A percentile compares a stretch with the other conserved stretches of the same genome.
Evolutionary conservation across 805 yeast genomes (phyloP).

Genomic region (Blastobotrys peoriensis): DNA sequence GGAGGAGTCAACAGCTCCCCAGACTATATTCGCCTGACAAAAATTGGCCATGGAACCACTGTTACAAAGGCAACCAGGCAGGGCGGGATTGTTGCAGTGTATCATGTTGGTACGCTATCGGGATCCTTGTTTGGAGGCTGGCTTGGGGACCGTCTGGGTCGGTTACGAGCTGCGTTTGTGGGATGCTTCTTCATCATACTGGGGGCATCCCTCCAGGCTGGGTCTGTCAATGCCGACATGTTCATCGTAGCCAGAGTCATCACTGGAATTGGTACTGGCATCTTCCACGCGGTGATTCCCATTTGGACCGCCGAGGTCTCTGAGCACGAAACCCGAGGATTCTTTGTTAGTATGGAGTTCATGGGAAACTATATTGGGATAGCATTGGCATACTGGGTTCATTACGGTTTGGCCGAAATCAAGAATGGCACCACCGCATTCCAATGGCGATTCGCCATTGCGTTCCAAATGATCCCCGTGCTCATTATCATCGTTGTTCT

Average conservation of each 20-base stretch:
- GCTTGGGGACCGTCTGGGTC: constrained; percentile 51
- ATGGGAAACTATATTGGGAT: constrained; percentile 67
- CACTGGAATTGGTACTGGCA: constrained; percentile 72
- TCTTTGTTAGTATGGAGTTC: constrained; percentile 63
- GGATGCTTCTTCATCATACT: constrained; percentile 51
- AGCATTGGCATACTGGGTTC: constrained; percentile 55
- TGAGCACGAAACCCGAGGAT: constrained; percentile 60
- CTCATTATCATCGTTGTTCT: constrained; percentile 54
- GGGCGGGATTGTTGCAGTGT: constrained; percentile 31
- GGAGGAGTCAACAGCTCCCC: constrained; percentile 31
- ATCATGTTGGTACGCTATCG: constrained; percentile 30
- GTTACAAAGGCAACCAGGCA: constrained; percentile 23
- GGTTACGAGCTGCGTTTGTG: constrained; percentile 47
- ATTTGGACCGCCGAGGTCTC: constrained; percentile 78
- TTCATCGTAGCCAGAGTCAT: constrained; percentile 68
- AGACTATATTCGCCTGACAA: constrained; percentile 23
- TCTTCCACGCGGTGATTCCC: constrained; percentile 79
- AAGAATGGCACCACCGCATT: constrained; percentile 29
- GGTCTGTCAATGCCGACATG: no score
- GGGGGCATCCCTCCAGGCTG: constrained; percentile 71
- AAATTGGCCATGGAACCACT: constrained; percentile 19
- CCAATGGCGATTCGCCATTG: constrained; percentile 79
- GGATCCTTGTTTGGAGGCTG: constrained; percentile 56
- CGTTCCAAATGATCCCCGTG: constrained; percentile 57
- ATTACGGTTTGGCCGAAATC: constrained; percentile 59